These are phyloP conservation scores for Leucogyrophana mollusca DNA, from an alignment of 768 basidiomycete genomes.

Conservation along the genomic window DNA sequence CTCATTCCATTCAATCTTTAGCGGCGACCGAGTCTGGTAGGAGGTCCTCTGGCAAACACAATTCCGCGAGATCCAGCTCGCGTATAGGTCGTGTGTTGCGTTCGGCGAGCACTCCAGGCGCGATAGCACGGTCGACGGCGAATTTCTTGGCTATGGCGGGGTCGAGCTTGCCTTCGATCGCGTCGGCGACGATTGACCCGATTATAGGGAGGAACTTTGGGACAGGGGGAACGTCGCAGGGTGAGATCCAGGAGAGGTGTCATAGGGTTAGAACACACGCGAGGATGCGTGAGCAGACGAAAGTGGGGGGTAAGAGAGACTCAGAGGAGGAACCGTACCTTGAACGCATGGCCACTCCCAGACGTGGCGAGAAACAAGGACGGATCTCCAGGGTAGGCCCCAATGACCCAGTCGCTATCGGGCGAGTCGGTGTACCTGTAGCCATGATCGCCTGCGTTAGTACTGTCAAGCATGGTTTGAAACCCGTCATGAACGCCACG, in stretches of 20 bases:
- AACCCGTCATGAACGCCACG: no score
- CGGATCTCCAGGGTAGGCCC: conserved; percentile 57
- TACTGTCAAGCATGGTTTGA: no score
- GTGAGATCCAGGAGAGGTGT: no score
- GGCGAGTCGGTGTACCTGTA: conserved; percentile 86
- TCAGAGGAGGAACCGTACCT: conserved; percentile 41
- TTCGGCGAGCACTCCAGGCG: conserved; percentile 14
- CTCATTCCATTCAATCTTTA: no score
- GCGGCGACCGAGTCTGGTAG: no score
- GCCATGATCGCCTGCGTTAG: background rate
- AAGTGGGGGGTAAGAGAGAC: no score
- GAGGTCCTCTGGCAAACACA: conserved; percentile 52
- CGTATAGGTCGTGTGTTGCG: conserved; percentile 13
- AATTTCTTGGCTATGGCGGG: conserved; percentile 57
- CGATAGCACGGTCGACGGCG: conserved; percentile 49
- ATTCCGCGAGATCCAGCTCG: conserved; percentile 45
- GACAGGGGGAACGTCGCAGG: no score
- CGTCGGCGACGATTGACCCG: conserved; percentile 72
- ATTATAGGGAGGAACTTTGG: conserved; percentile 90
- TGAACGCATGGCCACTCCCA: conserved; percentile 87
- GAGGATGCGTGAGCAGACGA: no score
- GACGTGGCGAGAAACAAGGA: conserved; percentile 80
- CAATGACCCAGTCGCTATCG: conserved; percentile 89
- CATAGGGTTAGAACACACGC: no score
- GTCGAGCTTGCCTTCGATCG: conserved; percentile 64